Evolutionary conservation across 2,329 filamentous ascomycete genomes (phyloP), one percentile per base, ranked within the genome.

Genomic region (Lasiodiplodia gonubiensis): DNA sequence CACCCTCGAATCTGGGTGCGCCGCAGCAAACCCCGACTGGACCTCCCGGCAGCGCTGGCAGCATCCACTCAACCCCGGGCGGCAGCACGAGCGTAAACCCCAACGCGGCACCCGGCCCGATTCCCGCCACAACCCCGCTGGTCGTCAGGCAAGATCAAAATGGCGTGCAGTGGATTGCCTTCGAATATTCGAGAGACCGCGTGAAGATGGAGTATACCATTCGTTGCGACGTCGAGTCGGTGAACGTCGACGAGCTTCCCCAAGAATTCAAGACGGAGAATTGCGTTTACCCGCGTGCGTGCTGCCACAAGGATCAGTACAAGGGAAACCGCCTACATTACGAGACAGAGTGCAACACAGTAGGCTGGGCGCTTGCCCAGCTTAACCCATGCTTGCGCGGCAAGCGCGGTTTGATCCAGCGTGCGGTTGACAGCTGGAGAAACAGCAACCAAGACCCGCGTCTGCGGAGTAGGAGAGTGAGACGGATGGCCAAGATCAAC

Each of bases 171-270:
- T 98, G 95, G 95, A 98, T 98, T 75, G 93, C 93, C 0, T 99
- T 98, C 70, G 95, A 99, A 79, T 99, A 99, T 78, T 98, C 94
- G 12, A 89, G 94, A 69, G 94, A 99, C 77, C 87, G 94, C 54
- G 94, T 98, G 72, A 99, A 99, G 88, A 97, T 98, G 93, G 94
- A 98, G 80, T 99, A 99, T 81, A 97, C 94, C 0, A 99, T 99
- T 74, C 90, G 95, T 64, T 98, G 95, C 78, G 95, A 98, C 74
- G 95, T 98, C 23, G 95, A 98, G 81, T 97, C 94, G 0, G 93
- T 99, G 70, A 93, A 94, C 76, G 93, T 94, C 53, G 93, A 97
- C 67, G 90, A 90, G 69, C 86, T 99, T 21, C 87, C 88, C 53
- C 84, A 88, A 70, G 94, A 98, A 71, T 98, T 98, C 86, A 98